Conservation (phyloP, 1,284 basidiomycete genomes). For the Phylloboletellus chloephorus region DNA sequence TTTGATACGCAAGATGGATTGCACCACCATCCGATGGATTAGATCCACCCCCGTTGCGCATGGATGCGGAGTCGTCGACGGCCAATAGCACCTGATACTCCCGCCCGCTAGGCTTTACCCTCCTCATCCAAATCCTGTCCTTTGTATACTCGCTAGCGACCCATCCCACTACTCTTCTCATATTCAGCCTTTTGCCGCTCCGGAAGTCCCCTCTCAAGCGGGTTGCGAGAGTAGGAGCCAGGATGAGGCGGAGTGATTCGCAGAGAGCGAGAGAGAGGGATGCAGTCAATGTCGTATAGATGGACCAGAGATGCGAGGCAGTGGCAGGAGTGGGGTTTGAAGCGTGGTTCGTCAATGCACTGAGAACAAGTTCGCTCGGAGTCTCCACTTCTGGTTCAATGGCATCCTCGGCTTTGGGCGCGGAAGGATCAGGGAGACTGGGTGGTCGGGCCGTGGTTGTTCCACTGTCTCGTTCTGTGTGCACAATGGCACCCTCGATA, state of each 20-base stretch:
- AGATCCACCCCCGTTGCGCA: constrained; percentile 87
- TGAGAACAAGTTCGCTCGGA: constrained; percentile 46
- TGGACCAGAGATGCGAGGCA: constrained; percentile 75
- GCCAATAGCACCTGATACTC: constrained; percentile 96
- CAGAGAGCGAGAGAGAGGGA: constrained; percentile 89
- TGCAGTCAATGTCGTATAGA: constrained; percentile 86
- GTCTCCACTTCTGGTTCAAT: constrained; percentile 31
- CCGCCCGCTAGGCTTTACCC: constrained; percentile 88
- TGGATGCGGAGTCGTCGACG: constrained; percentile 94
- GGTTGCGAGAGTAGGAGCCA: constrained; percentile 93
- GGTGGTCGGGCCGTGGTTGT: constrained; percentile 12
- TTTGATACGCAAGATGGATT: constrained; percentile 92
- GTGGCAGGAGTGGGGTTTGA: constrained; percentile 34
- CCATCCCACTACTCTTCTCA: constrained; percentile 99
- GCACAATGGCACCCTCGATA: constrained; percentile 46
- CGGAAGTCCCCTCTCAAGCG: constrained; percentile 96
- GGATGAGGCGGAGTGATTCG: constrained; percentile 94
- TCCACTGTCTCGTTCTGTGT: constrained; percentile 29
- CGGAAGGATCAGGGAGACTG: constrained; percentile 19
- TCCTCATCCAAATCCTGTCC: constrained; percentile 98
- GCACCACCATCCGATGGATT: constrained; percentile 73
- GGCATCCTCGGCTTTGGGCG: constrained; percentile 31
- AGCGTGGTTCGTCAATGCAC: constrained; percentile 47
- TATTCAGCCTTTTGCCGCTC: constrained; percentile 96
- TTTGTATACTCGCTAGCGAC: constrained; percentile 99